A percentile compares a stretch with the other conserved stretches of the same genome.
Conservation (phyloP, 169 alveolate genomes). For the Plasmodium falciparum region DNA sequence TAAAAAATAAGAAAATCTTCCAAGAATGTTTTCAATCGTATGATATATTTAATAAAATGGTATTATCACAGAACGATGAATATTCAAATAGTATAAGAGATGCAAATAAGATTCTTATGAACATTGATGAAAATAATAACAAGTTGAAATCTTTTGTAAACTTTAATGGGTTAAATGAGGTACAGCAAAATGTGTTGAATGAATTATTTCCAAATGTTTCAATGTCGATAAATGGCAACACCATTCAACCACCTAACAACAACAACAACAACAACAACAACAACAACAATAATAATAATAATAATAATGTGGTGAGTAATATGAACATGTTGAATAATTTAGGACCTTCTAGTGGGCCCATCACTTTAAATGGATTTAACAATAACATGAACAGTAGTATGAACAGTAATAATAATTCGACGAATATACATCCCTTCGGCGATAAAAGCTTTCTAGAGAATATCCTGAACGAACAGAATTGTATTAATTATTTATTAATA, state of each 20-base stretch:
- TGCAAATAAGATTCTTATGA: slow-evolving; percentile 30
- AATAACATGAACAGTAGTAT: too few relatives aligned
- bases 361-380: too few relatives aligned
- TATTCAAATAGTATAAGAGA: slow-evolving; percentile 19
- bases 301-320: background rate
- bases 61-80: slow-evolving; percentile 11
- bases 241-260: too few relatives aligned
- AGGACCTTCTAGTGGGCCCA: too few relatives aligned
- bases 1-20: slow-evolving; percentile 29
- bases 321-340: background rate
- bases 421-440: too few relatives aligned
- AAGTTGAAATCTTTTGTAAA: slow-evolving; percentile 19
- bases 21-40: background rate
- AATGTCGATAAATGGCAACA: too few relatives aligned
- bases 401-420: too few relatives aligned
- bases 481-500: slow-evolving; percentile 30
- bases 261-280: too few relatives aligned
- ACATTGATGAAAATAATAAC: slow-evolving; percentile 17
- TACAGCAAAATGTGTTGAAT: background rate
- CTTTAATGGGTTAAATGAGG: background rate
- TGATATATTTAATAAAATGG: slow-evolving; percentile 2
- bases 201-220: background rate
- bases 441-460: slow-evolving; percentile 4
- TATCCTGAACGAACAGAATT: slow-evolving; percentile 39
- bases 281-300: too few relatives aligned